phyloP scores from a whole-genome alignment of 768 basidiomycete species.

The Leccinum boreale region DNA sequence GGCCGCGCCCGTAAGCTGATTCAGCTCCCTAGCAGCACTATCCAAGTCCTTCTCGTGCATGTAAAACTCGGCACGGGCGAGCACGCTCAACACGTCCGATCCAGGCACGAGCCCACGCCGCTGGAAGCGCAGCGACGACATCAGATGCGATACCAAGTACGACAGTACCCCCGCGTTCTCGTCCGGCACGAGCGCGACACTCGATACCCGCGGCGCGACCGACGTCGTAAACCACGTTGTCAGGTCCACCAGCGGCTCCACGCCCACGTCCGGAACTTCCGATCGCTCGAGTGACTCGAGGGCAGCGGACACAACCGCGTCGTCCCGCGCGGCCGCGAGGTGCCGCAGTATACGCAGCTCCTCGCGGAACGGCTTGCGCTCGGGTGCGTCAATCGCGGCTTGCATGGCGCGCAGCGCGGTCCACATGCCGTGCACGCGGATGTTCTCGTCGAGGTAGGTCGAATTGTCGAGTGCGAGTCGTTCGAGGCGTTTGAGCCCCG shows the following conservation, averaged over 20 bases:
- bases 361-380: slow-evolving; percentile 81
- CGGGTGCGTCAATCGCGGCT: slow-evolving; percentile 59
- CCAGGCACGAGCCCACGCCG: slow-evolving; percentile 71
- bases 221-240: slow-evolving; percentile 86
- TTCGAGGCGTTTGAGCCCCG: background rate
- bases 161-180: slow-evolving; percentile 84
- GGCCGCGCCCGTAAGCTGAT: slow-evolving; percentile 82
- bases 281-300: background rate
- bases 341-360: slow-evolving; percentile 83
- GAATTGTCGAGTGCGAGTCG: slow-evolving; percentile 90
- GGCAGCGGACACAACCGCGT: slow-evolving; percentile 45
- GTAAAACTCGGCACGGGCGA: slow-evolving; percentile 86
- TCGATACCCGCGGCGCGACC: slow-evolving; percentile 79
- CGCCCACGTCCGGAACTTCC: background rate
- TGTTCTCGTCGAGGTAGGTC: slow-evolving; percentile 86
- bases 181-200: slow-evolving; percentile 92
- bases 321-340: slow-evolving; percentile 67
- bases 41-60: slow-evolving; percentile 90
- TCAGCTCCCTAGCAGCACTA: slow-evolving; percentile 81
- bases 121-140: slow-evolving; percentile 77
- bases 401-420: slow-evolving; percentile 83
- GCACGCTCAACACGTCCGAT: slow-evolving; percentile 82
- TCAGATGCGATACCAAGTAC: slow-evolving; percentile 74
- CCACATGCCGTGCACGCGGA: slow-evolving; percentile 89
- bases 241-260: background rate